A percentile compares a stretch with the other conserved stretches of the same genome.
Conservation (phyloP, 1,284 basidiomycete genomes). For the Earliella scabrosa region DNA sequence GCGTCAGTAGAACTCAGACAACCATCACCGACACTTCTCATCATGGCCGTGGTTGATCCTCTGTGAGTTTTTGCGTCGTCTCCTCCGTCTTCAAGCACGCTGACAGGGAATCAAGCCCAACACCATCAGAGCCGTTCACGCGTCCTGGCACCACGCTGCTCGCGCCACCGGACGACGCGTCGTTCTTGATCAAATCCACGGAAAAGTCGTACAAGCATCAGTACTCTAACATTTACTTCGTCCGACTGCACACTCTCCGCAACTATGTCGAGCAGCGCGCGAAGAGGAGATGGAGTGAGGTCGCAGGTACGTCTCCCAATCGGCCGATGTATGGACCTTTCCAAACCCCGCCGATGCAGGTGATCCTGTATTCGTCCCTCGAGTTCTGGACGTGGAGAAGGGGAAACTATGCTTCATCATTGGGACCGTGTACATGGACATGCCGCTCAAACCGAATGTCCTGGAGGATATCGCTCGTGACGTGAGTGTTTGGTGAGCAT, state of each 20-base stretch:
- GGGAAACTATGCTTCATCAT: slow-evolving; percentile 89
- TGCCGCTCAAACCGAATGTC: slow-evolving; percentile 98
- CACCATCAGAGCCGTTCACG: slow-evolving; percentile 27
- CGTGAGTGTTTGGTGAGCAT: slow-evolving; percentile 51
- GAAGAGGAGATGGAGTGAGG: slow-evolving; percentile 63
- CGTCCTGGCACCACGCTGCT: slow-evolving; percentile 29
- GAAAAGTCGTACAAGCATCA: slow-evolving; percentile 83
- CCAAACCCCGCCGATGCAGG: slow-evolving; percentile 44
- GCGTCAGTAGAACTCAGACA: background rate
- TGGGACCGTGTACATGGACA: slow-evolving; percentile 97
- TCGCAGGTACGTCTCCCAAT: slow-evolving; percentile 54
- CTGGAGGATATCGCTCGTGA: slow-evolving; percentile 94
- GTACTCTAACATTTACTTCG: slow-evolving; percentile 93
- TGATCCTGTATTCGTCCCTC: slow-evolving; percentile 74
- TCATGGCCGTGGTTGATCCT: slow-evolving; percentile 10
- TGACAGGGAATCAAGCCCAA: slow-evolving; percentile 15
- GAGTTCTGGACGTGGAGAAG: slow-evolving; percentile 89
- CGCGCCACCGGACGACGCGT: slow-evolving; percentile 41
- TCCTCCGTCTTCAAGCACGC: background rate
- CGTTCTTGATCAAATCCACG: slow-evolving; percentile 56
- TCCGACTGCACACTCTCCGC: slow-evolving; percentile 71
- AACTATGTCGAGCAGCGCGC: slow-evolving; percentile 70
- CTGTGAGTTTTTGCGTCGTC: slow-evolving; percentile 1
- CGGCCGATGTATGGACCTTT: background rate
- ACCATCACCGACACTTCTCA: background rate